Conservation (phyloP, 345 rosid species). For the Rhizophora apiculata region DNA sequence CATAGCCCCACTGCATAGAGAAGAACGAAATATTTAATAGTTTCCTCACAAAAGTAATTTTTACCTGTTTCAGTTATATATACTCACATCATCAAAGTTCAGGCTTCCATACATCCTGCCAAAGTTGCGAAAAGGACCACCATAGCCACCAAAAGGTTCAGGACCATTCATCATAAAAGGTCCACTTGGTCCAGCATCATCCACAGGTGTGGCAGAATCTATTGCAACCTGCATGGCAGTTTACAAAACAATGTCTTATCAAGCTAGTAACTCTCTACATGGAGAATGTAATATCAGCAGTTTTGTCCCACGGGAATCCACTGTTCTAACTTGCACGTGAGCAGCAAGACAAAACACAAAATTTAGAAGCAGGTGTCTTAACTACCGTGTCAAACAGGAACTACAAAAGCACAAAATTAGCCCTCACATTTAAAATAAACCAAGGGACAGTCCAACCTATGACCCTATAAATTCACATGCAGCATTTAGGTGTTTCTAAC, state of each 20-base stretch:
- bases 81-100: constrained; percentile 69
- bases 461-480: too few species aligned
- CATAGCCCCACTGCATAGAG: constrained; percentile 67
- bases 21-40: constrained; percentile 2
- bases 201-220: constrained; percentile 94
- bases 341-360: too few species aligned
- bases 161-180: constrained; percentile 47
- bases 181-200: constrained; percentile 70
- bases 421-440: too few species aligned
- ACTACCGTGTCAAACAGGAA: not conserved
- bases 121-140: constrained; percentile 78
- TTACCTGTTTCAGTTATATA: not conserved
- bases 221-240: constrained; percentile 70
- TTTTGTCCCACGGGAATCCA: too few species aligned
- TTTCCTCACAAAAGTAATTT: not conserved
- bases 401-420: not conserved
- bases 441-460: too few species aligned
- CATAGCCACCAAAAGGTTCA: constrained; percentile 69
- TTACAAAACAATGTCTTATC: constrained; percentile 5
- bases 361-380: not conserved
- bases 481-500: too few species aligned
- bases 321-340: too few species aligned
- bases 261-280: too few species aligned
- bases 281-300: too few species aligned
- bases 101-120: constrained; percentile 79